phyloP scores from a whole-genome alignment of 75 land plant species.

The Pinus taeda region DNA sequence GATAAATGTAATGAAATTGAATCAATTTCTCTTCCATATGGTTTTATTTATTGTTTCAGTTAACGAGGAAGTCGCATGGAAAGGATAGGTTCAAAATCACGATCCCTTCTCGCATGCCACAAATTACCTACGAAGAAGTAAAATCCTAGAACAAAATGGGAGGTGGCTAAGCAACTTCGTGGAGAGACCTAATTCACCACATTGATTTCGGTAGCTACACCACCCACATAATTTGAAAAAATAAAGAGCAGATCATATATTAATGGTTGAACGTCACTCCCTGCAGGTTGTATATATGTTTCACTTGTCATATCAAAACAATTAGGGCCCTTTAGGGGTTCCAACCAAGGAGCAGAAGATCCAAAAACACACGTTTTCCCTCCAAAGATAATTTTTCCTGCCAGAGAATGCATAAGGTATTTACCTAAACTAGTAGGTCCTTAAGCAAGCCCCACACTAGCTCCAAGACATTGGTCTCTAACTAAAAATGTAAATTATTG shows the following conservation, averaged over 20 bases:
- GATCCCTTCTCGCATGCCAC: background rate
- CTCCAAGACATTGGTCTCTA: too few species aligned
- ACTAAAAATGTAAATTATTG: too few species aligned
- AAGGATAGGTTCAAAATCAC: background rate
- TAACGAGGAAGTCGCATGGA: too few species aligned
- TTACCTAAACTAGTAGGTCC: constrained; percentile 3
- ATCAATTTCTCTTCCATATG: too few species aligned
- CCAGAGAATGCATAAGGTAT: constrained; percentile 5
- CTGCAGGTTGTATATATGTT: constrained; percentile 11
- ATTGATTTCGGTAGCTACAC: too few species aligned
- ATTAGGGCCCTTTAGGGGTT: constrained; percentile 8
- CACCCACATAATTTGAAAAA: background rate
- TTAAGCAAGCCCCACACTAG: background rate
- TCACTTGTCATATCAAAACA: constrained; percentile 7
- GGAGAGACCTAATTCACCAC: background rate
- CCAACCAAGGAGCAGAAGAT: constrained; percentile 15
- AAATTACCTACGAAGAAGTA: background rate
- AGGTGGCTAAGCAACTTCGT: background rate
- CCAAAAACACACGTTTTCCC: constrained; percentile 1
- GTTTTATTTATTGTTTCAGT: too few species aligned
- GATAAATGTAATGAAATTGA: too few species aligned
- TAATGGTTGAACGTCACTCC: background rate
- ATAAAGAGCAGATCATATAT: constrained; percentile 14
- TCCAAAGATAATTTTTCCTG: background rate
- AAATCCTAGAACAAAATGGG: background rate